Percentiles rank a stretch among this genome's conserved stretches.
Evolutionary conservation across 805 yeast genomes (phyloP).

Genomic region (Saccharomycopsis fodiens): DNA sequence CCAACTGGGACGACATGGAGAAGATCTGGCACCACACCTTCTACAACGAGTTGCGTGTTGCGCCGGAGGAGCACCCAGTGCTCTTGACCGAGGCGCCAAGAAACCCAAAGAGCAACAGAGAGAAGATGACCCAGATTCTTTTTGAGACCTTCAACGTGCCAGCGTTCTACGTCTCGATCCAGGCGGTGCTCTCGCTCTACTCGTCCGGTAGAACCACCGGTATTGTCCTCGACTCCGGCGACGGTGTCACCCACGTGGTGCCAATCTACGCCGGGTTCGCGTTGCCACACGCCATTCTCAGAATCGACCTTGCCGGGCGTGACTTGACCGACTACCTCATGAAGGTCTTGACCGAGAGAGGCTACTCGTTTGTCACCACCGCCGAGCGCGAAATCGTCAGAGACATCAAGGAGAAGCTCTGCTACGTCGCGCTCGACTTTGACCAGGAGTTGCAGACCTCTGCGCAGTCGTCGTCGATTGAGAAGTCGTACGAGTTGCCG

Average conservation of each 20-base stretch:
- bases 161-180: constrained; percentile 97
- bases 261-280: constrained; percentile 99
- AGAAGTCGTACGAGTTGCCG: constrained; percentile 98
- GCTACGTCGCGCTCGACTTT: constrained; percentile 98
- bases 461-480: constrained; percentile 95
- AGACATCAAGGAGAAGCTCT: constrained; percentile 96
- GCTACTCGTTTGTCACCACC: constrained; percentile 96
- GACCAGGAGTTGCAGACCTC: constrained; percentile 99
- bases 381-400: constrained; percentile 78
- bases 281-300: constrained; percentile 95
- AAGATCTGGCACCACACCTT: constrained; percentile 99
- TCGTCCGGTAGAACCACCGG: constrained; percentile 99
- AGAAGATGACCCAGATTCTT: constrained; percentile 99
- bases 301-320: constrained; percentile 99
- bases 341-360: constrained; percentile 98
- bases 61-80: constrained; percentile 99
- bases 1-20: constrained; percentile 99
- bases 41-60: constrained; percentile 99
- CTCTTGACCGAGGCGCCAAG: constrained; percentile 99
- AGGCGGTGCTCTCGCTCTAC: constrained; percentile 96
- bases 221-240: constrained; percentile 99
- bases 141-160: constrained; percentile 99
- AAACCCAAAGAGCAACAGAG: constrained; percentile 99
- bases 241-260: constrained; percentile 99
- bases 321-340: constrained; percentile 98